A percentile compares a stretch with the other conserved stretches of the same genome.
Evolutionary conservation across 192 early-diverging fungal species (phyloP).

Genomic region (Coemansia erecta): DNA sequence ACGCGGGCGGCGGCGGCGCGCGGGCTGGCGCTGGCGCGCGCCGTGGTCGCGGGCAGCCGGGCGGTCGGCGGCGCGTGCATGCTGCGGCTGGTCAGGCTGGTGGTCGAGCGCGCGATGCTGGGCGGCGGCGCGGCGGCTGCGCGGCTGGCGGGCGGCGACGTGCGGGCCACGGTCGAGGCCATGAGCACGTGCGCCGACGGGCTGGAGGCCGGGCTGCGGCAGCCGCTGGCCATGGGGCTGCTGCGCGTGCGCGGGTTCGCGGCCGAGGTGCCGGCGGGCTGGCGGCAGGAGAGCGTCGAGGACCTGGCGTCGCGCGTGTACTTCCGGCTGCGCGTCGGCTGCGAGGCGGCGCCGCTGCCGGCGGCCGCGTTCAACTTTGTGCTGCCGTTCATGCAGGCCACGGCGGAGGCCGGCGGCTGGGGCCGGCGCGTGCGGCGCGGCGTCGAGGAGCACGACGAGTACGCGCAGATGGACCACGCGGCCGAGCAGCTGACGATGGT

Average conservation of each 20-base stretch:
- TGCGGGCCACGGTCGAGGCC: slow-evolving; percentile 59
- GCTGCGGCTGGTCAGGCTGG: slow-evolving; percentile 55
- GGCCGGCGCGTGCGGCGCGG: slow-evolving; percentile 34
- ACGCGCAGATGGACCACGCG: slow-evolving; percentile 42
- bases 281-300: slow-evolving; percentile 35
- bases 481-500: slow-evolving; percentile 68
- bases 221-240: slow-evolving; percentile 35
- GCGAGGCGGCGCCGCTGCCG: slow-evolving; percentile 56
- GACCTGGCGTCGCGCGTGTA: slow-evolving; percentile 59
- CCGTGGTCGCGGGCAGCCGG: slow-evolving; percentile 61
- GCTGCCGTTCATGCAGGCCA: slow-evolving; percentile 65
- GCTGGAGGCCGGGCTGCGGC: slow-evolving; percentile 20
- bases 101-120: slow-evolving; percentile 54
- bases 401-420: slow-evolving; percentile 64
- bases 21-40: slow-evolving; percentile 64
- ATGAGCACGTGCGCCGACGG: slow-evolving; percentile 53
- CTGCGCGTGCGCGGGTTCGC: slow-evolving; percentile 34
- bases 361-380: slow-evolving; percentile 65
- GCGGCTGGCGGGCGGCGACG: slow-evolving; percentile 54
- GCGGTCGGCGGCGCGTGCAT: slow-evolving; percentile 59
- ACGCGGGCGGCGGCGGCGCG: slow-evolving; percentile 54
- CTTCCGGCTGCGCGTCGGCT: slow-evolving; percentile 64
- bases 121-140: slow-evolving; percentile 15
- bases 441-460: slow-evolving; percentile 48
- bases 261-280: slow-evolving; percentile 20